These are phyloP conservation scores for Evernia prunastri DNA, from an alignment of 495 filamentous ascomycete genomes.

Conservation along the genomic window DNA sequence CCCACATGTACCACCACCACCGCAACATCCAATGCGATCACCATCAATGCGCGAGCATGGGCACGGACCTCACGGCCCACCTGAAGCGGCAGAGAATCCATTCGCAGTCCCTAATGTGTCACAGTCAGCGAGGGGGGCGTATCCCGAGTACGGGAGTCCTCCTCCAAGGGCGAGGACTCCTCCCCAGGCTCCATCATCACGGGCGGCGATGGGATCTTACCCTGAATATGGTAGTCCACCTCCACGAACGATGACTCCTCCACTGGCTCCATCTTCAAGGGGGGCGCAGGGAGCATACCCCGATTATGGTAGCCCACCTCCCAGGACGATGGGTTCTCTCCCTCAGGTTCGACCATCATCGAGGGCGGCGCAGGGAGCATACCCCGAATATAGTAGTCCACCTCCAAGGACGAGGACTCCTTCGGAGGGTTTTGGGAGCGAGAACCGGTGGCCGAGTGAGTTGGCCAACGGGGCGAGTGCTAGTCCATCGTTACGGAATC, in stretches of 20 bases:
- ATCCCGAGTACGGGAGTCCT: constrained; percentile 19
- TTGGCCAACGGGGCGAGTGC: constrained; percentile 60
- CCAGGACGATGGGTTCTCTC: background rate
- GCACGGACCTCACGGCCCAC: constrained; percentile 28
- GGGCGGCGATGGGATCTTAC: constrained; percentile 7
- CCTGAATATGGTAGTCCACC: constrained; percentile 23
- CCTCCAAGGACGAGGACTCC: constrained; percentile 24
- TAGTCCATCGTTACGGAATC: constrained; percentile 67
- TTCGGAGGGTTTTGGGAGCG: constrained; percentile 18
- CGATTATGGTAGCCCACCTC: constrained; percentile 19
- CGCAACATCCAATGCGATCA: constrained; percentile 19
- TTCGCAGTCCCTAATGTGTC: constrained; percentile 22
- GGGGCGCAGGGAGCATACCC: constrained; percentile 10
- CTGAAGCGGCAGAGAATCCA: constrained; percentile 28
- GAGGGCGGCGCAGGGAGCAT: constrained; percentile 11
- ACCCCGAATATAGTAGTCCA: constrained; percentile 22
- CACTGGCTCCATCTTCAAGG: constrained; percentile 7
- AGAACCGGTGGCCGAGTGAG: constrained; percentile 21
- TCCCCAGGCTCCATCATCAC: constrained; percentile 4
- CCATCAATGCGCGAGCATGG: constrained; percentile 22
- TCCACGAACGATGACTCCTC: constrained; percentile 22
- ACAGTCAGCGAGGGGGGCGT: constrained; percentile 12
- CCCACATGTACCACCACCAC: constrained; percentile 5
- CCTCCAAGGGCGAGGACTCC: constrained; percentile 5
- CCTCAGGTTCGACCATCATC: constrained; percentile 9